These are phyloP conservation scores for Diospyros kaki DNA, from an alignment of 148 eudicot species.

Conservation along the genomic window DNA sequence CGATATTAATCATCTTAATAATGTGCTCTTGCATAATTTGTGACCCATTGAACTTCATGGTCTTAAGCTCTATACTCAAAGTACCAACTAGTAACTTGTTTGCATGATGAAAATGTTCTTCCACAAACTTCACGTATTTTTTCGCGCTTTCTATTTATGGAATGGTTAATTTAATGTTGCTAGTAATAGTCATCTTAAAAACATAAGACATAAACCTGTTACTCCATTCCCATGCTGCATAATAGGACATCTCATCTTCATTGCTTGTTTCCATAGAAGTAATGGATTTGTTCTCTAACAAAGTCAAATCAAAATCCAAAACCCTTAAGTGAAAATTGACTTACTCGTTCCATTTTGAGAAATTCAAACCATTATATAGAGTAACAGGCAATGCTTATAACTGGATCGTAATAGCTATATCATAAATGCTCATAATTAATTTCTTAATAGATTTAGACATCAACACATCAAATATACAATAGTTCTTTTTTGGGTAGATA, in stretches of 20 bases:
- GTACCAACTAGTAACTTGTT: slow-evolving; percentile 7
- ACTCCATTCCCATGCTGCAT: neutral
- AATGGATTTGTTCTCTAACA: neutral
- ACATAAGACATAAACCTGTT: neutral
- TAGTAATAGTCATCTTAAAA: neutral
- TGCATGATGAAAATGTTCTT: slow-evolving; percentile 8
- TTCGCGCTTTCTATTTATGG: slow-evolving; percentile 9
- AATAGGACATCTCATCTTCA: neutral
- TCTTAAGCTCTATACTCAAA: neutral
- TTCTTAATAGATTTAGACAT: too few species aligned
- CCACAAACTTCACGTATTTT: slow-evolving; percentile 5
- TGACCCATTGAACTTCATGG: slow-evolving; percentile 11
- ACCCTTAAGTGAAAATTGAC: neutral
- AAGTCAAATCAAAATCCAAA: neutral
- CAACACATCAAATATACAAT: too few species aligned
- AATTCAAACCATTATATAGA: neutral
- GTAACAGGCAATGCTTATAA: neutral
- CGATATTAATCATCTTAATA: slow-evolving; percentile 18
- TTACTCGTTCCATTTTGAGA: neutral
- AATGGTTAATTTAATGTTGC: slow-evolving; percentile 1
- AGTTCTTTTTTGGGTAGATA: too few species aligned
- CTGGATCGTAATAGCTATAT: neutral
- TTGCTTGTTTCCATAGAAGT: neutral
- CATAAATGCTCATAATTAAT: too few species aligned
- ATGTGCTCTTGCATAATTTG: slow-evolving; percentile 13